A percentile compares a stretch with the other conserved stretches of the same genome.
Conservation (phyloP, 148 eudicot species). For the Chenopodium formosanum region DNA sequence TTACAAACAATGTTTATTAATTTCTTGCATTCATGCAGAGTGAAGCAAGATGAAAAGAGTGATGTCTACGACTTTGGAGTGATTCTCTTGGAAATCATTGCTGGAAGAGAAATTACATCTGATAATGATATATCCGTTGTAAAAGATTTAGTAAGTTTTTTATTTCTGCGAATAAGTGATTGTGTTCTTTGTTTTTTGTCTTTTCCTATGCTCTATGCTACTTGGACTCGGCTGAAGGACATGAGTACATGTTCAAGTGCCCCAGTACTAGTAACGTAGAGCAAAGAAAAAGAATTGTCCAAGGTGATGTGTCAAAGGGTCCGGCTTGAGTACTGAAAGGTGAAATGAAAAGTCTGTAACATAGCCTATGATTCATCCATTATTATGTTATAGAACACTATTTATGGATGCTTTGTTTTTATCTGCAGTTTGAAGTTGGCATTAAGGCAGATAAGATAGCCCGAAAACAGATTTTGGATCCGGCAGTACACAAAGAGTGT, state of each 20-base stretch:
- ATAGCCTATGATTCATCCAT: not conserved
- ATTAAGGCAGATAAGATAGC: slow-evolving; percentile 52
- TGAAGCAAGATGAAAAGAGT: slow-evolving; percentile 39
- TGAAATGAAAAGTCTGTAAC: no score
- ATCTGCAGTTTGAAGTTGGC: slow-evolving; percentile 54
- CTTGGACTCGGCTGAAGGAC: no score
- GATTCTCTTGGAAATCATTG: slow-evolving; percentile 60
- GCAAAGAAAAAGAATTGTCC: no score
- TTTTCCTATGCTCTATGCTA: no score
- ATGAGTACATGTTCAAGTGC: no score
- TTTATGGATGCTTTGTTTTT: not conserved
- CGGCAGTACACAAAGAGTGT: slow-evolving; percentile 56
- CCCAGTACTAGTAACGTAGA: no score
- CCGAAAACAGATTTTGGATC: slow-evolving; percentile 64
- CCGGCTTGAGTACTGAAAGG: no score
- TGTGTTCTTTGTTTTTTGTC: not conserved
- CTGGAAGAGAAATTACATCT: slow-evolving; percentile 53
- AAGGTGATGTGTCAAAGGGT: no score
- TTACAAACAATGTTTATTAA: not conserved
- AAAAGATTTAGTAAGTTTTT: slow-evolving; percentile 58
- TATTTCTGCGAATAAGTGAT: not conserved
- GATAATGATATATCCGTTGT: slow-evolving; percentile 44
- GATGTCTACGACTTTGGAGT: slow-evolving; percentile 77
- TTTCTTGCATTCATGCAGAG: slow-evolving; percentile 30
- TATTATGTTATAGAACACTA: no score